phyloP scores from a whole-genome alignment of 139 green algal species.

The Zygnema cylindricum region DNA sequence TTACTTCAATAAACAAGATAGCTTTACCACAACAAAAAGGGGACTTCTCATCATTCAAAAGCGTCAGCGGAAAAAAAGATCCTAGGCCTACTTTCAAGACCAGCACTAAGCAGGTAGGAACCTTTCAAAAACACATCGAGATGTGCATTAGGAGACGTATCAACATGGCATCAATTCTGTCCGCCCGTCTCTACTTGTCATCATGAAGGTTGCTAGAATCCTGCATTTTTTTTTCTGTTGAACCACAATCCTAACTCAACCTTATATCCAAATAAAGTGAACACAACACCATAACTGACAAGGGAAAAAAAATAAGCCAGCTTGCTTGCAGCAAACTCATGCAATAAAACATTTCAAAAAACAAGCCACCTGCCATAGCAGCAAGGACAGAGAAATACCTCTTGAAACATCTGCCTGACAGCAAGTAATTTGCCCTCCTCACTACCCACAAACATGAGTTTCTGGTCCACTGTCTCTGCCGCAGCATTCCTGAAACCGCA shows the following conservation, averaged over 20 bases:
- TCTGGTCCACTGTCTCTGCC: conserved; percentile 78
- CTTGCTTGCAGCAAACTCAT: not conserved
- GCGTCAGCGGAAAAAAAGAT: no score
- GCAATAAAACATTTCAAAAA: conserved; percentile 20
- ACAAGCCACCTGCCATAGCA: no score
- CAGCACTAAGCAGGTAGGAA: no score
- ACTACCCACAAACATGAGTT: conserved; percentile 87
- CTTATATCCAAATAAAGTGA: no score
- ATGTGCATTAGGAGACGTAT: conserved; percentile 5
- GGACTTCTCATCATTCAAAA: conserved; percentile 10
- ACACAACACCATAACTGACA: no score
- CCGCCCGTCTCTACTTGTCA: conserved; percentile 47
- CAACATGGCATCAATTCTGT: conserved; percentile 48
- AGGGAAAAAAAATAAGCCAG: no score
- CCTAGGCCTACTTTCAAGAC: no score
- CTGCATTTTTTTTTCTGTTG: not conserved
- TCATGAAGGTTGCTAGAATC: conserved; percentile 28
- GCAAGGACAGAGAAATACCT: conserved; percentile 13
- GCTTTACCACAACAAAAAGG: no score
- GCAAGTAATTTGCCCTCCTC: conserved; percentile 92
- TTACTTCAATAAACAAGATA: no score
- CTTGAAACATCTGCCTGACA: conserved; percentile 85
- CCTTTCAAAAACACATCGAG: not conserved
- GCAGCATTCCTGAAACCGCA: conserved; percentile 63
- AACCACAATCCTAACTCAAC: no score